Conservation (phyloP, 495 filamentous ascomycete genomes). For the Astrothelium macrocarpum region DNA sequence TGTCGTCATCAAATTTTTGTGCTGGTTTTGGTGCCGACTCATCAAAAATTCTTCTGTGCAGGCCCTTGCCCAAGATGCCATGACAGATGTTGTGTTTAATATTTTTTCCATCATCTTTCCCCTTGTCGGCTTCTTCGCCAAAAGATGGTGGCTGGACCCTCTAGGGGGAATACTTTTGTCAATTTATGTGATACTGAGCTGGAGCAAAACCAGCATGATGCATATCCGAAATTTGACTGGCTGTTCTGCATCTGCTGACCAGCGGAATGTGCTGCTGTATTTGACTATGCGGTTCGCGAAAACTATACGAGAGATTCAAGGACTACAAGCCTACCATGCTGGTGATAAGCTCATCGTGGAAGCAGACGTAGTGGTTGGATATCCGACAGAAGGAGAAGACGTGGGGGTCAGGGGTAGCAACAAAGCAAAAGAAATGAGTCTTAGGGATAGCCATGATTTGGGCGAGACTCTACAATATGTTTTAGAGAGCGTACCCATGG, state of each 20-base stretch:
- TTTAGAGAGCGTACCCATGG: slow-evolving; percentile 68
- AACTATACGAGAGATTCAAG: slow-evolving; percentile 79
- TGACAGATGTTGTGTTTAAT: slow-evolving; percentile 82
- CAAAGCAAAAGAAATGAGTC: slow-evolving; percentile 48
- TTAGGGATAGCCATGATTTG: slow-evolving; percentile 82
- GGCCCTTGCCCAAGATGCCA: slow-evolving; percentile 59
- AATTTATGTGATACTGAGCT: slow-evolving; percentile 74
- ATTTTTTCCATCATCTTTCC: slow-evolving; percentile 80
- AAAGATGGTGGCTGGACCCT: slow-evolving; percentile 77
- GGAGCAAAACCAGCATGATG: slow-evolving; percentile 61
- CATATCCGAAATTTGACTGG: slow-evolving; percentile 82
- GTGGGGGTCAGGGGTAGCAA: not conserved
- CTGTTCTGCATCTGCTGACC: slow-evolving; percentile 65
- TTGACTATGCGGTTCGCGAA: slow-evolving; percentile 91
- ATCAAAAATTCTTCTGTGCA: slow-evolving; percentile 85
- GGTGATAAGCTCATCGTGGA: slow-evolving; percentile 88
- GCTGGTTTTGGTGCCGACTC: slow-evolving; percentile 84
- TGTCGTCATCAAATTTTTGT: slow-evolving; percentile 69
- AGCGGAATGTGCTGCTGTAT: slow-evolving; percentile 80
- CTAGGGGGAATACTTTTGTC: slow-evolving; percentile 76
- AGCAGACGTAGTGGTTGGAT: slow-evolving; percentile 69
- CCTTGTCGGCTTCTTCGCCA: slow-evolving; percentile 67
- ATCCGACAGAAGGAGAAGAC: not conserved
- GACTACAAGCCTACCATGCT: slow-evolving; percentile 77
- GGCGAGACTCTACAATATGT: slow-evolving; percentile 87